Conservation (phyloP, 148 eudicot species). For the Euryodendron excelsum region DNA sequence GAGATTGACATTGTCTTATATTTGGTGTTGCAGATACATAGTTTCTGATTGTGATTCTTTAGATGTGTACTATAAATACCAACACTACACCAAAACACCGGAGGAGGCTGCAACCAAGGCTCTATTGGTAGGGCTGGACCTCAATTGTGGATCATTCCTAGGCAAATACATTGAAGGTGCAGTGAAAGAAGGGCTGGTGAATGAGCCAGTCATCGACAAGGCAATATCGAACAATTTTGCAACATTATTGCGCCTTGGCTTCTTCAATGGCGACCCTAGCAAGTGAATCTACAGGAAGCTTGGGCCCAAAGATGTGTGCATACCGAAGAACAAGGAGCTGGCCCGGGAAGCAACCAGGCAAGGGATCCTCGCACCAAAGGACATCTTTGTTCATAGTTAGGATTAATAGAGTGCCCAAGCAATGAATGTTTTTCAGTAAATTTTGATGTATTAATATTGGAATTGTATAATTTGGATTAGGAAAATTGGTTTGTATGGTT, state of each 20-base stretch:
- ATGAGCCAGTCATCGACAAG: slow-evolving; percentile 29
- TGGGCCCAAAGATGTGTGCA: too few species aligned
- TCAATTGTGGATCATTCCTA: slow-evolving; percentile 52
- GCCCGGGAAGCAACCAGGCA: slow-evolving; percentile 61
- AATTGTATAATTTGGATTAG: too few species aligned
- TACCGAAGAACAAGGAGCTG: slow-evolving; percentile 53
- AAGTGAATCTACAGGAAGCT: slow-evolving; percentile 23
- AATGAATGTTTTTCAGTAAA: too few species aligned
- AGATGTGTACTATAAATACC: slow-evolving; percentile 39
- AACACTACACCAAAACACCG: slow-evolving; percentile 63
- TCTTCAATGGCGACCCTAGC: slow-evolving; percentile 49
- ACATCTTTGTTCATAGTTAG: too few species aligned
- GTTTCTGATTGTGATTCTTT: too few species aligned
- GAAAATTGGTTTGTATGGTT: too few species aligned
- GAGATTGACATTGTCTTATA: too few species aligned
- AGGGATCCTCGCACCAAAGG: slow-evolving; percentile 59
- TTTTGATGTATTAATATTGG: too few species aligned
- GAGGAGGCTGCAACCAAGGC: slow-evolving; percentile 70
- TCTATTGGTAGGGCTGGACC: too few species aligned
- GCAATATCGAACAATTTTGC: slow-evolving; percentile 56
- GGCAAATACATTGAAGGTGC: slow-evolving; percentile 38
- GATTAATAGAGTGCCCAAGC: too few species aligned
- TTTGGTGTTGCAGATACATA: too few species aligned
- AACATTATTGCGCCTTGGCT: slow-evolving; percentile 59
- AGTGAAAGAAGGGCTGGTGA: slow-evolving; percentile 33